Conservation (phyloP, 176 grass and related monocot species). For the Aechmea fasciata region DNA sequence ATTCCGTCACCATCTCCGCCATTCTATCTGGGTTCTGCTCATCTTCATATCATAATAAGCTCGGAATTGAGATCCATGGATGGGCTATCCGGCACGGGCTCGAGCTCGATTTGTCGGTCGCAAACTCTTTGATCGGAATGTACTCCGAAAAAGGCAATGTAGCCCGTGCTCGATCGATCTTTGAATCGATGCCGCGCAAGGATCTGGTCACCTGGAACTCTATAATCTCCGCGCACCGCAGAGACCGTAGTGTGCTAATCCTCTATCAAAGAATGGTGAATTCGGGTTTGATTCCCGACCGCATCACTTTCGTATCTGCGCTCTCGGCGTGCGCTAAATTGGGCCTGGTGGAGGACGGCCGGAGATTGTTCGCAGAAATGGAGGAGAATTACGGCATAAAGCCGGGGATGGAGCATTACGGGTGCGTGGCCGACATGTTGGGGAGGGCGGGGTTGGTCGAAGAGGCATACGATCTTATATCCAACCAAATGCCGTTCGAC, state of each 20-base stretch:
- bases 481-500: conserved; percentile 16
- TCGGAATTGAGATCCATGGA: conserved; percentile 38
- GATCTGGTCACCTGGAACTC: conserved; percentile 49
- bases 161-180: conserved; percentile 16
- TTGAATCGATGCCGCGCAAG: conserved; percentile 34
- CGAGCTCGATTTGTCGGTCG: conserved; percentile 18
- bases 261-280: conserved; percentile 46
- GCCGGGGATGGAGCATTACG: conserved; percentile 38
- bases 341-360: conserved; percentile 33
- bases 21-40: conserved; percentile 20
- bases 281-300: conserved; percentile 27
- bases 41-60: conserved; percentile 5
- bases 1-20: conserved; percentile 16
- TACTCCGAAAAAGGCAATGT: conserved; percentile 34
- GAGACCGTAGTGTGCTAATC: conserved; percentile 27
- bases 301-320: conserved; percentile 25
- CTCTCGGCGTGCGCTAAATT: conserved; percentile 44
- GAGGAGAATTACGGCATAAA: conserved; percentile 28
- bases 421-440: conserved; percentile 48
- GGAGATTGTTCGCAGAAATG: conserved; percentile 47
- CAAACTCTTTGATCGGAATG: conserved; percentile 38
- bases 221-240: conserved; percentile 28
- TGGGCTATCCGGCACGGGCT: conserved; percentile 54
- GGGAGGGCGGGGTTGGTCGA: conserved; percentile 29
- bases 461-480: conserved; percentile 36